Evolutionary conservation across 768 basidiomycete species (phyloP).

Genomic region (Termitomyces sp.): DNA sequence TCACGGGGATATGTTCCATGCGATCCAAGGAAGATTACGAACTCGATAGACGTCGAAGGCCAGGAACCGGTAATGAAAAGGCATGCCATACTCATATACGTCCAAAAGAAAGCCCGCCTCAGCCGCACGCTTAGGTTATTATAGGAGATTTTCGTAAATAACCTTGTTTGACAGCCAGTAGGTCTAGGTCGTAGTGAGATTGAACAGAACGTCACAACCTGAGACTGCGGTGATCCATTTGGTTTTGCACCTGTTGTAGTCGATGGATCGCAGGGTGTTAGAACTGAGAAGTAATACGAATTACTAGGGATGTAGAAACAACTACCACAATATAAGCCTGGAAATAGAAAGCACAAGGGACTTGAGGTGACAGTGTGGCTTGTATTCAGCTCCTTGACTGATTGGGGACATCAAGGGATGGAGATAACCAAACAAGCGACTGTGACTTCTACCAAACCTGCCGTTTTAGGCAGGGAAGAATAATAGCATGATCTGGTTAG

Average conservation of each 20-base stretch:
- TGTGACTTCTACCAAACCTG: no score
- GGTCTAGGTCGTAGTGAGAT: background rate
- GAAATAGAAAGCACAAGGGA: background rate
- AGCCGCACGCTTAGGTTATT: background rate
- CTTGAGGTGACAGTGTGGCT: background rate
- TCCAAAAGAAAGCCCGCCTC: background rate
- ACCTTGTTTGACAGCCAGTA: background rate
- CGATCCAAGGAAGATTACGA: constrained; percentile 1
- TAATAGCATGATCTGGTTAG: no score
- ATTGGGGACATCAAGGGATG: background rate
- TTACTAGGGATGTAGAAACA: background rate
- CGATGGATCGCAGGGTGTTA: background rate
- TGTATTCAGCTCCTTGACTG: background rate
- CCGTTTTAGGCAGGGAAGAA: no score
- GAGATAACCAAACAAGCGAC: background rate
- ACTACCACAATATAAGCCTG: background rate
- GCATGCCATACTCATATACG: background rate
- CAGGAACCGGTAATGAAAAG: background rate
- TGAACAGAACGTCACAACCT: background rate
- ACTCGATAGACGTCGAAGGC: background rate
- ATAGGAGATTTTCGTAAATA: background rate
- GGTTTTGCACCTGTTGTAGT: background rate
- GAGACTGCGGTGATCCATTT: background rate
- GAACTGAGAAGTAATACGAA: background rate
- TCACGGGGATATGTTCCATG: background rate